Percentiles rank a stretch among this genome's conserved stretches.
Evolutionary conservation across 495 filamentous ascomycete species (phyloP).

Genomic region (Opeltia flavorubescens): DNA sequence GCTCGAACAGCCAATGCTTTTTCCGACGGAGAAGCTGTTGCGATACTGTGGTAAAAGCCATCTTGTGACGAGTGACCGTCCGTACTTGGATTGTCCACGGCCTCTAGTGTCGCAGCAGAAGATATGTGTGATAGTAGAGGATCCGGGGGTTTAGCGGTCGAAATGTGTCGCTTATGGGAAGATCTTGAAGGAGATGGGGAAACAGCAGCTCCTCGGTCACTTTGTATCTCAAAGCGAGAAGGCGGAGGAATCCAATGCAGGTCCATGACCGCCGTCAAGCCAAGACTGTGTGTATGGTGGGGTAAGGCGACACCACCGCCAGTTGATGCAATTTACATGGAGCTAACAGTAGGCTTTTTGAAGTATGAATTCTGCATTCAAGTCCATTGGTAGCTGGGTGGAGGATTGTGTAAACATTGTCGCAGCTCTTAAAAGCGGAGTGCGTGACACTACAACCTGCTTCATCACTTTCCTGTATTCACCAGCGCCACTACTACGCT

Average conservation of each 20-base stretch:
- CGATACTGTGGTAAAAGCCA: slow-evolving; percentile 49
- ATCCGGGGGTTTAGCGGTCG: slow-evolving; percentile 21
- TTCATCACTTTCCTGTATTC: too few relatives aligned
- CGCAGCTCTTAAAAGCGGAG: too few relatives aligned
- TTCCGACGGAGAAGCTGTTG: slow-evolving; percentile 49
- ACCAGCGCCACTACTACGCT: slow-evolving; percentile 1
- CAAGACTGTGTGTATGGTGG: not conserved
- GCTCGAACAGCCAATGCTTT: slow-evolving; percentile 60
- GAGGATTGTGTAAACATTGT: too few relatives aligned
- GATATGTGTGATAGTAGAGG: slow-evolving; percentile 41
- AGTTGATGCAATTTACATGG: too few relatives aligned
- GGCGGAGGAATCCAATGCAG: not conserved
- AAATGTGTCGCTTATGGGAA: slow-evolving; percentile 13
- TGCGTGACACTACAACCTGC: too few relatives aligned
- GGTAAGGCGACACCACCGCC: not conserved
- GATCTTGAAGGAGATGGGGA: not conserved
- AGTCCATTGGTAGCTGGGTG: too few relatives aligned
- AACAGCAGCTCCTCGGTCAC: too few relatives aligned
- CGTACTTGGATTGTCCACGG: slow-evolving; percentile 39
- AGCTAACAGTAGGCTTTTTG: too few relatives aligned
- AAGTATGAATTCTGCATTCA: too few relatives aligned
- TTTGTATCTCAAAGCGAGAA: not conserved
- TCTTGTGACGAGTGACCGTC: slow-evolving; percentile 31
- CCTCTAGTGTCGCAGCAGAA: slow-evolving; percentile 39
- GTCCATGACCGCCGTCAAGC: not conserved